A percentile compares a stretch with the other conserved stretches of the same genome.
Evolutionary conservation across 164 flowering plant species (phyloP).

Genomic region (Euptelea pleiosperma): DNA sequence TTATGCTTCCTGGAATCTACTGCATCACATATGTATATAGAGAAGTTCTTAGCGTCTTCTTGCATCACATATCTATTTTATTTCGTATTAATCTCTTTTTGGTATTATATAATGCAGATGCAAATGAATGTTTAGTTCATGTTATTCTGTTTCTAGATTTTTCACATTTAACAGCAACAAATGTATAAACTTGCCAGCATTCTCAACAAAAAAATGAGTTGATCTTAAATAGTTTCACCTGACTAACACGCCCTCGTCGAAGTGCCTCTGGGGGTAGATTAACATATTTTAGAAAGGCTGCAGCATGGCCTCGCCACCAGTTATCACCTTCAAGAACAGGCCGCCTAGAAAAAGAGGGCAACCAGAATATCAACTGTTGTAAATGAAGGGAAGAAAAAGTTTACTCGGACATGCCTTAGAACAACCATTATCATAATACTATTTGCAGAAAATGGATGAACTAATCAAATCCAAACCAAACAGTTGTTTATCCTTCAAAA

Average conservation of each 20-base stretch:
- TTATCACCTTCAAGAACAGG: constrained; percentile 84
- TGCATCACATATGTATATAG: no score
- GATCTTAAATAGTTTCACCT: constrained; percentile 33
- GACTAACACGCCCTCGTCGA: constrained; percentile 70
- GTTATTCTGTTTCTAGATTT: background rate
- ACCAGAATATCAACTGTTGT: constrained; percentile 6
- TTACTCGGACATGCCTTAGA: background rate
- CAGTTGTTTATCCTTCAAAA: background rate
- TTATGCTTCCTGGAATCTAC: no score
- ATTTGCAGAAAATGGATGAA: background rate
- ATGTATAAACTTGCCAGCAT: background rate
- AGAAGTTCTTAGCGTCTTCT: no score
- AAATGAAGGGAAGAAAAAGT: background rate
- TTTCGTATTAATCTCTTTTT: no score
- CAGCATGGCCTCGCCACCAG: constrained; percentile 96
- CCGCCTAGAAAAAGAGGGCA: constrained; percentile 35
- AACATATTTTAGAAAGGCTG: constrained; percentile 67
- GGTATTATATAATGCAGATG: background rate
- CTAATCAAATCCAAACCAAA: background rate
- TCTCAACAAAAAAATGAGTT: background rate
- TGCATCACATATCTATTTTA: no score
- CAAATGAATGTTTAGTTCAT: background rate
- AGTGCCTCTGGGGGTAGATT: constrained; percentile 58
- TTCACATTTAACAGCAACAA: no score
- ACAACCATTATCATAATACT: background rate